Conservation (phyloP, 352 stramenopile species). For the Phytophthora capsici region DNA sequence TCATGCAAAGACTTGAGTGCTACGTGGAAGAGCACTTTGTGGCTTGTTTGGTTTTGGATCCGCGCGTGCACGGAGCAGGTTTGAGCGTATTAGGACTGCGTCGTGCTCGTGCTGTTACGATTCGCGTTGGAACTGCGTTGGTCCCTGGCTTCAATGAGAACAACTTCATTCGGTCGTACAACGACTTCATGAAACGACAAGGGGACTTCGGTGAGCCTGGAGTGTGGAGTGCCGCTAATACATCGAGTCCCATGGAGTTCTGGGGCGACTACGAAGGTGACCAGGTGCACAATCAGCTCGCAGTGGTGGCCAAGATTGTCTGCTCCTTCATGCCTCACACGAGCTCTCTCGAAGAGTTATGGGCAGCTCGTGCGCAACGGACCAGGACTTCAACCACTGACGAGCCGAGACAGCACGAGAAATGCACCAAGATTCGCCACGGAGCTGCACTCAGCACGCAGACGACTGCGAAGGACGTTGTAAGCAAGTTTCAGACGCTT, state of each 20-base stretch:
- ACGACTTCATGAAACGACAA: conserved; percentile 51
- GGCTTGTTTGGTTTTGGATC: conserved; percentile 43
- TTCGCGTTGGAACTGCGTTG: conserved; percentile 32
- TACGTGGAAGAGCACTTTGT: conserved; percentile 49
- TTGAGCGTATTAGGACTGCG: conserved; percentile 45
- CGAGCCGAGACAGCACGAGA: conserved; percentile 20
- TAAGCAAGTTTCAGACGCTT: conserved; percentile 28
- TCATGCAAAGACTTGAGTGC: conserved; percentile 34
- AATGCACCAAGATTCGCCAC: conserved; percentile 37
- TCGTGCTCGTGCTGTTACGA: conserved; percentile 34
- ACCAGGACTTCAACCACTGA: not conserved
- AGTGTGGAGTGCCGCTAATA: conserved; percentile 45
- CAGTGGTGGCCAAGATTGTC: conserved; percentile 34
- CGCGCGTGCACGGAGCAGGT: conserved; percentile 44
- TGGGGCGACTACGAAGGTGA: conserved; percentile 50
- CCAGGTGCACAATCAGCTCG: conserved; percentile 39
- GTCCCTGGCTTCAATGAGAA: conserved; percentile 39
- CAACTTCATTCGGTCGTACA: conserved; percentile 50
- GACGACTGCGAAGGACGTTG: conserved; percentile 10
- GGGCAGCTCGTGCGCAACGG: conserved; percentile 15
- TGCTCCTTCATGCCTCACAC: conserved; percentile 42
- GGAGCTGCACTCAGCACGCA: conserved; percentile 7
- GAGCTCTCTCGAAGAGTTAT: conserved; percentile 38
- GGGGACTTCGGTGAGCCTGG: conserved; percentile 43
- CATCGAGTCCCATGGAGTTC: conserved; percentile 41